Evolutionary conservation across 345 rosid species (phyloP), one percentile per base, ranked within the genome.

Genomic region (Bretschneidera sinensis): DNA sequence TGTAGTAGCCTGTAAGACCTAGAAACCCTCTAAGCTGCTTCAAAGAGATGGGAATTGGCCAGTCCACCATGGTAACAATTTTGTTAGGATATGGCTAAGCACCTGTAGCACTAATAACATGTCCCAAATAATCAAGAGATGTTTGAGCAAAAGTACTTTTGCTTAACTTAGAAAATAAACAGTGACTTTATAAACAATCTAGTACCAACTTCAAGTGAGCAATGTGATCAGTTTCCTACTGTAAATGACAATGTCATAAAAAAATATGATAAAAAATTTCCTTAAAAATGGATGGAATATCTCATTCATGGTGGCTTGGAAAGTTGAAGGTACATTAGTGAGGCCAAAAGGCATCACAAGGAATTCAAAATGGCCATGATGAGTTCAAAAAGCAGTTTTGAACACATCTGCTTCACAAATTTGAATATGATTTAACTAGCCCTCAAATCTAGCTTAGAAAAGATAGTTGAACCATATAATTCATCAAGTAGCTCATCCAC

Each of bases 401-500:
- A 11, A 21, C 6, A 52, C 21, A 20, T 52, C 55, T 21, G 6
- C 6, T 2, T 9, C 8, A 7, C 21, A 21, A 52, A 52, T 15
- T 10, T 23, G 4, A 15, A 18, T 23, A 9, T 52, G 55, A 21
- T 52, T 4, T 11, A 52, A 10, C 55, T 23, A 14, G 15, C 55
- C 5, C 10, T 21, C 8, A 52, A 21, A 21, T 52, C 24, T 7
- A 52, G 23, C 16, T 52, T 52, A 21, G 55, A 15, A 23, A 52
- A 52, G n/a, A n/a, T n/a, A n/a, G 15, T 6, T 7, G 55, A 4
- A 14, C 55, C 55, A 21, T 52, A 21, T 18, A 52, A 21, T 21
- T 52, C 55, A 15, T 52, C 55, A 2, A 52, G 55, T 23, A 52
- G n/a, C n/a, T n/a, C n/a, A n/a, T n/a, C n/a, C n/a, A n/a, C n/a